Evolutionary conservation across 2,329 filamentous ascomycete species (phyloP).

Genomic region (Aspergillus brunneoviolaceus): DNA sequence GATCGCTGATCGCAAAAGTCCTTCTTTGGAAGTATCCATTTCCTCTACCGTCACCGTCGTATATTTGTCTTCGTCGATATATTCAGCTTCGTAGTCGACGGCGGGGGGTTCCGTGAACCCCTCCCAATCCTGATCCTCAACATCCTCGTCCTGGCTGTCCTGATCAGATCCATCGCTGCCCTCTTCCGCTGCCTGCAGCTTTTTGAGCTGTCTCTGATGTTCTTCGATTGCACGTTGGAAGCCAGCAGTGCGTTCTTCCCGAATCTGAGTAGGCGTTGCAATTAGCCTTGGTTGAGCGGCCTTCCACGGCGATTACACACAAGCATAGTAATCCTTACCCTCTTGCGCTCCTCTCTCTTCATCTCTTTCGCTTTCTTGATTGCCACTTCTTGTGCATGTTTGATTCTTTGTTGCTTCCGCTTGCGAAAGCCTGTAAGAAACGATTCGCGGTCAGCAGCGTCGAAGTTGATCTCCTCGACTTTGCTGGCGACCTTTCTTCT

Average conservation of each 20-base stretch:
- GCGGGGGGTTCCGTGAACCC: constrained; percentile 58
- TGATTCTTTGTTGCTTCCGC: constrained; percentile 81
- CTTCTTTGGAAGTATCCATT: constrained; percentile 75
- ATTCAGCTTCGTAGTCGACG: constrained; percentile 84
- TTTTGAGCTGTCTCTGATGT: constrained; percentile 68
- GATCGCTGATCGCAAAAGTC: constrained; percentile 58
- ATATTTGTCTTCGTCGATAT: constrained; percentile 92
- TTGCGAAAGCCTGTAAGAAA: constrained; percentile 97
- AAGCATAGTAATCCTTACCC: constrained; percentile 55
- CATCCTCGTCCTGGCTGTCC: constrained; percentile 32
- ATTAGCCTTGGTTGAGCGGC: not conserved
- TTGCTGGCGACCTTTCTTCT: constrained; percentile 61
- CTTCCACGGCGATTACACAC: not conserved
- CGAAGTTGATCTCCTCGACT: constrained; percentile 82
- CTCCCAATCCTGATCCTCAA: constrained; percentile 60
- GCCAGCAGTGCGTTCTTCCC: constrained; percentile 78
- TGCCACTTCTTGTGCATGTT: constrained; percentile 79
- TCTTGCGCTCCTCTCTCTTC: constrained; percentile 68
- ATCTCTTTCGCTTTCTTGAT: constrained; percentile 76
- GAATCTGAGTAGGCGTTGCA: constrained; percentile 56
- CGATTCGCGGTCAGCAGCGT: constrained; percentile 74
- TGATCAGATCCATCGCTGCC: constrained; percentile 25
- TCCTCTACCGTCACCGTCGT: constrained; percentile 93
- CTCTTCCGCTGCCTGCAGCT: constrained; percentile 51
- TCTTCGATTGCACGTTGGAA: constrained; percentile 78